Evolutionary conservation across 2,329 filamentous ascomycete genomes (phyloP).

Genomic region (Thelonectria rubi): DNA sequence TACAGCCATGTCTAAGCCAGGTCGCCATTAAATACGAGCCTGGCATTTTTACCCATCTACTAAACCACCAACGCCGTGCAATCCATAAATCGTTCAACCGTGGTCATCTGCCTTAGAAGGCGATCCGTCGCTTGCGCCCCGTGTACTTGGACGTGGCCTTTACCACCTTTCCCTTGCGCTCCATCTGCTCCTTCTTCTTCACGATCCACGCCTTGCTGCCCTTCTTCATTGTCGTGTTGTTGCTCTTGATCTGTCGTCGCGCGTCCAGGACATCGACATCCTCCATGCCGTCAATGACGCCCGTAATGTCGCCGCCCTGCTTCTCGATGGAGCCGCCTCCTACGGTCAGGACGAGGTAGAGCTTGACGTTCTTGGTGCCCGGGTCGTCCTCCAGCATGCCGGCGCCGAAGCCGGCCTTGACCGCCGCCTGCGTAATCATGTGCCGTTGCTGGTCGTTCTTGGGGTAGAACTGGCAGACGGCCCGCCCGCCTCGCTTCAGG

Average conservation of each 20-base stretch:
- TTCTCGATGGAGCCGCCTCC: slow-evolving; percentile 66
- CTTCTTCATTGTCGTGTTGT: slow-evolving; percentile 72
- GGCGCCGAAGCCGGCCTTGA: slow-evolving; percentile 94
- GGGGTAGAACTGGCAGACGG: slow-evolving; percentile 97
- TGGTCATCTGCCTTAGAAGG: slow-evolving; percentile 64
- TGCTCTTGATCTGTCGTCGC: slow-evolving; percentile 59
- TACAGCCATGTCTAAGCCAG: slow-evolving; percentile 31
- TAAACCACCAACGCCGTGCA: slow-evolving; percentile 45
- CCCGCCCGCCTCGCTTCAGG: slow-evolving; percentile 82
- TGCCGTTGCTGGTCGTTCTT: slow-evolving; percentile 91
- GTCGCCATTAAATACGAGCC: background rate
- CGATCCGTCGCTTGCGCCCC: slow-evolving; percentile 82
- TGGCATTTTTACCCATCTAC: slow-evolving; percentile 11
- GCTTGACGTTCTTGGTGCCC: slow-evolving; percentile 94
- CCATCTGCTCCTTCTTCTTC: slow-evolving; percentile 92
- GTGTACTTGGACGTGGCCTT: slow-evolving; percentile 94
- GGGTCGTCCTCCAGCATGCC: slow-evolving; percentile 95
- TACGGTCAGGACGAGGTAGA: slow-evolving; percentile 95
- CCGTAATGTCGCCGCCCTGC: slow-evolving; percentile 82
- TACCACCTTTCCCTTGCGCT: slow-evolving; percentile 92
- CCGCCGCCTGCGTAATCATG: slow-evolving; percentile 91
- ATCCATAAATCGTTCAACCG: slow-evolving; percentile 32
- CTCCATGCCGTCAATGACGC: slow-evolving; percentile 88
- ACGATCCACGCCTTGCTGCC: slow-evolving; percentile 86
- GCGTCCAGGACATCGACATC: slow-evolving; percentile 83